Evolutionary conservation across 257 asterid species (phyloP), one percentile per base, ranked within the genome.

Genomic region (Gentiana macrophylla): DNA sequence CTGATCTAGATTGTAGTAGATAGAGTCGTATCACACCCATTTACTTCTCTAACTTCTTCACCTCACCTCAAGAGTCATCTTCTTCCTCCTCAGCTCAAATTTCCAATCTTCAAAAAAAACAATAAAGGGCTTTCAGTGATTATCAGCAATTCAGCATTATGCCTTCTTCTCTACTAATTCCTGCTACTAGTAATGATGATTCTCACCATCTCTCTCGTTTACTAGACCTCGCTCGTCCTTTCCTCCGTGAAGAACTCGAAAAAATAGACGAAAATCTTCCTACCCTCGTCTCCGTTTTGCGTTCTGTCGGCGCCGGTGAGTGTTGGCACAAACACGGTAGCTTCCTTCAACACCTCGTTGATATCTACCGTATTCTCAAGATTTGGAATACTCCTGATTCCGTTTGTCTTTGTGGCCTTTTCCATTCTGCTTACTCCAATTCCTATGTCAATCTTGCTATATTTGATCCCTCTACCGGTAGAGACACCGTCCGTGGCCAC

Each of bases 311-410:
- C 13, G 94, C 94, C 46, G 94, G 94, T 4, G 97, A 89, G 74
- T 86, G 95, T 70, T 89, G 94, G 94, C 97, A 89, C 73, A 86
- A 89, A 62, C 95, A 89, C 62, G 93, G 88, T 1, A 83, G 83
- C 53, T 86, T 85, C 72, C 82, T 83, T 48, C 82, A 84, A 3
- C 97, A 89, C 52, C 86, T 89, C 12, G 4, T 89, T 46, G 90
- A 78, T 46, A 72, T 82, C 12, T 84, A 83, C 62, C 82, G 89
- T 34, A 80, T 86, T 57, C 93, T 89, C 53, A 89, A 86, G 70
- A 62, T 86, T 3, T 89, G 97, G 97, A 73, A 74, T 5, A 82
- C 86, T 0, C 94, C 93, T 38, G 79, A 78, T 67, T 59, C 72
- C 7, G 86, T 89, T 41, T 86, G 96, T 65, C 83, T 86, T 49